These are phyloP conservation scores for Sorghum bicolor DNA, from an alignment of 176 grass and related monocot species.

Conservation along the genomic window DNA sequence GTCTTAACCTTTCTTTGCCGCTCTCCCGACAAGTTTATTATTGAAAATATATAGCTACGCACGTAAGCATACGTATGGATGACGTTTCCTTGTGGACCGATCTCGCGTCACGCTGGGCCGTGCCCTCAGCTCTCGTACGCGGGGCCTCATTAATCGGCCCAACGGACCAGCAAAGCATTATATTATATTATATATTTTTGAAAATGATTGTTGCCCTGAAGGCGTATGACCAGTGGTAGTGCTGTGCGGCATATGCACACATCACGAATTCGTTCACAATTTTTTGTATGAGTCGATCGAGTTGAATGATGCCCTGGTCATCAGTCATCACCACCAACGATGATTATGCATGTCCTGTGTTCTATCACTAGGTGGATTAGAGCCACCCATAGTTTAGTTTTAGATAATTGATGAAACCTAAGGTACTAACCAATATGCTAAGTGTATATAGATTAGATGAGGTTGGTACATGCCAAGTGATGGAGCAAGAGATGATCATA, in stretches of 20 bases:
- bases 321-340: not conserved
- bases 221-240: not conserved
- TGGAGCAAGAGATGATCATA: too few species aligned
- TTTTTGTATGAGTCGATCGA: not conserved
- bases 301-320: slow-evolving; percentile 5
- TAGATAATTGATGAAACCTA: too few species aligned
- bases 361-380: slow-evolving; percentile 21
- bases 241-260: not conserved
- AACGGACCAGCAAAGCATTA: too few species aligned
- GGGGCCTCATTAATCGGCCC: too few species aligned
- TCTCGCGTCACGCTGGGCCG: not conserved
- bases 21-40: not conserved
- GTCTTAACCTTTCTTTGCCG: not conserved
- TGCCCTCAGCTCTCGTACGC: too few species aligned
- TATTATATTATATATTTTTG: too few species aligned
- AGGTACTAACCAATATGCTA: too few species aligned
- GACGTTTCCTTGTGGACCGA: not conserved
- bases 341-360: not conserved
- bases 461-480: too few species aligned
- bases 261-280: not conserved
- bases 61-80: not conserved
- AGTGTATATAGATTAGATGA: too few species aligned
- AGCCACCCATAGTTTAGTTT: too few species aligned
- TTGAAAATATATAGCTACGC: not conserved
- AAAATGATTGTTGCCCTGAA: not conserved